These are phyloP conservation scores for Sicyos edulis DNA, from an alignment of 306 rosid species.

Conservation along the genomic window DNA sequence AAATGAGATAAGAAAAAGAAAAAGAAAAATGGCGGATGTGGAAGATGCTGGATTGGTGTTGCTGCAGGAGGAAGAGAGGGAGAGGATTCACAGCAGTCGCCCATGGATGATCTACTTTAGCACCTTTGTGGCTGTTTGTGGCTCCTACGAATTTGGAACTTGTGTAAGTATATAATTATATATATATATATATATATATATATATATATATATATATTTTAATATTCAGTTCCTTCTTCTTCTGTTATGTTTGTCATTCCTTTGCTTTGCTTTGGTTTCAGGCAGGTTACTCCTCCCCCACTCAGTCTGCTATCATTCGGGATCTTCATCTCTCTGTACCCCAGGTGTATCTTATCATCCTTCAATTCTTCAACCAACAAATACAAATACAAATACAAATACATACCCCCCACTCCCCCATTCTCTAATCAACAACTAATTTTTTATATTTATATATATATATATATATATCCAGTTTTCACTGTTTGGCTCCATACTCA, in stretches of 20 bases:
- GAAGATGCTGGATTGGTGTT: constrained; percentile 46
- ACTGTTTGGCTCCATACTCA: constrained; percentile 81
- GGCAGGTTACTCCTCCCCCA: constrained; percentile 92
- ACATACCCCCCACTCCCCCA: background rate
- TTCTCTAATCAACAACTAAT: constrained; percentile 2
- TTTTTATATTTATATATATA: background rate
- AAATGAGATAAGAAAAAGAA: no score
- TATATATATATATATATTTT: no score
- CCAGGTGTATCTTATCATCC: constrained; percentile 36
- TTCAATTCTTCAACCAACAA: no score
- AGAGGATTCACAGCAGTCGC: constrained; percentile 27
- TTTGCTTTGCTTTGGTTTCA: constrained; percentile 27
- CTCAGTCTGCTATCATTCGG: constrained; percentile 56
- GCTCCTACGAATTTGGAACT: constrained; percentile 78
- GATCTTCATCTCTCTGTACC: constrained; percentile 64
- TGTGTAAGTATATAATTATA: constrained; percentile 58
- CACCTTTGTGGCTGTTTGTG: constrained; percentile 76
- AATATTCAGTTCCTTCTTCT: no score
- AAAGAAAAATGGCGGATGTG: constrained; percentile 42
- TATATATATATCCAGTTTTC: constrained; percentile 59
- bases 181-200: no score
- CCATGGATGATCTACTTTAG: constrained; percentile 87
- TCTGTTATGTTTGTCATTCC: background rate
- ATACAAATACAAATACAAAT: no score
- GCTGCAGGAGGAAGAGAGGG: constrained; percentile 23